A percentile compares a stretch with the other conserved stretches of the same genome.
Conservation (phyloP, 345 rosid genomes). For the Populus simonii region DNA sequence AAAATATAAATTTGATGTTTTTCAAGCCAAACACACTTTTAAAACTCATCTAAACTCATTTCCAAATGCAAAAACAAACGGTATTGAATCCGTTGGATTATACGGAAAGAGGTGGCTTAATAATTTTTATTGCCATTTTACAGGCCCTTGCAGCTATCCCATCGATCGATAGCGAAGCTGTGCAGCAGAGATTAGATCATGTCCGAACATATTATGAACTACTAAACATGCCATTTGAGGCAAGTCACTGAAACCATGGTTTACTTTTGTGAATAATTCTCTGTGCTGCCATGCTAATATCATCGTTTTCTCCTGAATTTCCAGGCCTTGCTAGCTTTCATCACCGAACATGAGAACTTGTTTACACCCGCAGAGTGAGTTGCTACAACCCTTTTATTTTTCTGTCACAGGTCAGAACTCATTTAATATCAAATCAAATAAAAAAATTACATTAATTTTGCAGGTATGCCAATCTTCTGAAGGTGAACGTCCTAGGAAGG, state of each 20-base stretch:
- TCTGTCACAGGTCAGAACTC: neutral
- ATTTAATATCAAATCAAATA: neutral
- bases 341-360: constrained; percentile 64
- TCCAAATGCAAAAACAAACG: too few species aligned
- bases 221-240: constrained; percentile 96
- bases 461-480: constrained; percentile 77
- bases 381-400: constrained; percentile 4
- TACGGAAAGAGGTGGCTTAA: neutral
- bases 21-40: too few species aligned
- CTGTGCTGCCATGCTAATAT: neutral
- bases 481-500: constrained; percentile 83
- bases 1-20: too few species aligned
- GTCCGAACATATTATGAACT: constrained; percentile 90
- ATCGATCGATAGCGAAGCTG: constrained; percentile 67
- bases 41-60: too few species aligned
- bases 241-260: constrained; percentile 27
- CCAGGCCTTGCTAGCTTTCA: constrained; percentile 89
- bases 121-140: constrained; percentile 14
- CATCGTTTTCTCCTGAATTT: constrained; percentile 3
- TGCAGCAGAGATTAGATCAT: constrained; percentile 73
- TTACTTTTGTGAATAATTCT: neutral
- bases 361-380: constrained; percentile 75
- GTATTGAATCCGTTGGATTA: neutral
- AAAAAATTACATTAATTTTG: neutral
- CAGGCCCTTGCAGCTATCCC: constrained; percentile 96